Base-by-base conservation (phyloP, 129 eudicot species). In the Centaurea solstitialis region DNA sequence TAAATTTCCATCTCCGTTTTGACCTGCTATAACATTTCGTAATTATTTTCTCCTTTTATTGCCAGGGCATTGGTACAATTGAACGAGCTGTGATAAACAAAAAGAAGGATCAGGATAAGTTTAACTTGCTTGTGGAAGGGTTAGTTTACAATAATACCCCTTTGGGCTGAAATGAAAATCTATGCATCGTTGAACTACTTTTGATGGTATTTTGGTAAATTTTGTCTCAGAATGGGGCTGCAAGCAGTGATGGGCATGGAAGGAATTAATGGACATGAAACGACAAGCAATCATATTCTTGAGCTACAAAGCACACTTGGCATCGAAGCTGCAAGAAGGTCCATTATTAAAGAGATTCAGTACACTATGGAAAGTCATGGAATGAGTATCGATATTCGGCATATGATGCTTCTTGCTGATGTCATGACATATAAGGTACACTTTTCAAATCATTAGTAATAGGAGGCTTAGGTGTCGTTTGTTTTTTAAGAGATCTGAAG, bases 401-500 rank as follows among this genome's bases (percentile, higher is more conserved):
- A 95, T 78, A 95, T 95, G 99, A 95, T 86, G 99, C 99, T 95
- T 82, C 86, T 95, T 70, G 99, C 97, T 18, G 99, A 95, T 85
- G 77, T 91, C 43, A 95, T 95, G 99, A 92, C 99, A 75, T 95
- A 41, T 70, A 95, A 92, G 94, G 98, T 93, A 41, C 71, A 53
- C 41, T 78, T 66, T 41, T 26, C 30, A 2, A 26, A 26, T 26
- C 30, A 26, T 26, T 26, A 26, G 30, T 26, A 26, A 26, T 26
- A n/a, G n/a, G n/a, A n/a, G n/a, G n/a, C n/a, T n/a, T n/a, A n/a
- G n/a, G n/a, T n/a, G n/a, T n/a, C n/a, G n/a, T n/a, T n/a, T n/a
- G n/a, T n/a, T n/a, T n/a, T n/a, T n/a, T n/a, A n/a, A n/a, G n/a
- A n/a, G n/a, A n/a, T n/a, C n/a, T n/a, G n/a, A n/a, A n/a, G n/a